Conservation (phyloP, 2,329 filamentous ascomycete species). For the Colletotrichum paranaense region DNA sequence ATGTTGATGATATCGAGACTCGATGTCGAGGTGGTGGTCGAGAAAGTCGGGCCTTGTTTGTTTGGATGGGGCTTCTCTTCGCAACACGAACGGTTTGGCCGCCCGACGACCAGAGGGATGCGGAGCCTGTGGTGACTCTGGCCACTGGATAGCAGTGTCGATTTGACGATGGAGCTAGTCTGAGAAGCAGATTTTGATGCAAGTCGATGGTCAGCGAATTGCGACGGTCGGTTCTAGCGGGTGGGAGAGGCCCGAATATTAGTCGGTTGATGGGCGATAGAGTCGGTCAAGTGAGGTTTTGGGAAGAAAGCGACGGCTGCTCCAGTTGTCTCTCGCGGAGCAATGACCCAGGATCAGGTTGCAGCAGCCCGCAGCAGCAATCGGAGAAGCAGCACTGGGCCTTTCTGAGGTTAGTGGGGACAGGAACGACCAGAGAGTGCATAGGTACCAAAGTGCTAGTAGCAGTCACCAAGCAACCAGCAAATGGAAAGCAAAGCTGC, state of each 20-base stretch:
- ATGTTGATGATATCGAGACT: conserved; percentile 20
- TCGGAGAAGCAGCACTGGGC: conserved; percentile 20
- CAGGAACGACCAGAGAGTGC: not conserved
- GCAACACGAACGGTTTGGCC: conserved; percentile 25
- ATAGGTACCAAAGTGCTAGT: not conserved
- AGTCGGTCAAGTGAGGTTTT: conserved; percentile 34
- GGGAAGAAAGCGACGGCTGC: conserved; percentile 33
- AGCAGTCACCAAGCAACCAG: conserved; percentile 30
- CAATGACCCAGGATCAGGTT: conserved; percentile 27
- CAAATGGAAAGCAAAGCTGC: conserved; percentile 9
- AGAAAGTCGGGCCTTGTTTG: conserved; percentile 29
- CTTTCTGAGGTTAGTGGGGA: conserved; percentile 22
- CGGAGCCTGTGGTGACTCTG: not conserved
- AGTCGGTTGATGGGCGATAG: conserved; percentile 30
- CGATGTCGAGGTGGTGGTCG: conserved; percentile 12
- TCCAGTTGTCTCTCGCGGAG: conserved; percentile 33
- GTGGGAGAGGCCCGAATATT: conserved; percentile 30
- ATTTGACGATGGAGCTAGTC: conserved; percentile 5
- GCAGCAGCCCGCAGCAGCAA: conserved; percentile 20
- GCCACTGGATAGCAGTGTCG: not conserved
- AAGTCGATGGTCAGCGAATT: conserved; percentile 14
- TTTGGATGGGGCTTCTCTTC: conserved; percentile 30
- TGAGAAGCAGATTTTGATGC: not conserved
- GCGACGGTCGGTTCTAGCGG: conserved; percentile 17
- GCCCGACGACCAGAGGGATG: conserved; percentile 30